Base-by-base conservation (phyloP, 208 protist genomes). In the Paratrypanosoma confusum region DNA sequence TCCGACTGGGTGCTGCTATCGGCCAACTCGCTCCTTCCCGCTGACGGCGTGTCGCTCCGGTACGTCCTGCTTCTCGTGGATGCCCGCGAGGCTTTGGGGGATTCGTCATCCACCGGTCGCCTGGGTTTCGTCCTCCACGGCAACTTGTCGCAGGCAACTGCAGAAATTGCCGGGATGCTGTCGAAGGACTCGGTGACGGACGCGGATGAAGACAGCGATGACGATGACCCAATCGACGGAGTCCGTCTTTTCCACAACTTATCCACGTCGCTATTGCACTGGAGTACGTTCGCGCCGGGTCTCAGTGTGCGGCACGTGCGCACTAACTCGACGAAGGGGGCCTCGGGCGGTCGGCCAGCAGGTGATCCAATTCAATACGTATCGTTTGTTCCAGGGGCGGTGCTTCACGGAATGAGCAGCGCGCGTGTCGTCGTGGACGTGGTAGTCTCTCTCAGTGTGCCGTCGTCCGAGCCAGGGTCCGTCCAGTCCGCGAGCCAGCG, bases 1-100 rank as follows among this genome's bases (percentile, higher is more conserved):
- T 83, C 62, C n/a, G 82, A 91, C 51, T 88, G 77, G 82, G 65
- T 88, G 21, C 63, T 77, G 49, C 20, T 91, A n/a, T n/a, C n/a
- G n/a, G n/a, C n/a, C n/a, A n/a, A n/a, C n/a, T n/a, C n/a, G n/a
- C 26, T 69, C 78, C 17, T 39, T 91, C 24, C 60, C 68, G 5
- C 49, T 44, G 24, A 59, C 72, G 46, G 62, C 13, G 71, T 75
- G 28, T 37, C 67, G 38, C 55, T 91, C 37, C 62, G 83, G 39
- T 88, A 82, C 57, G 52, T 91, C 4, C 39, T 82, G 31, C 64
- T 91, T n/a, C 57, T 62, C 7, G 66, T 85, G n/a, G 40, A 48
- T 5, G 36, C 54, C 1, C 35, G 38, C 5, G 71, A 88, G 44
- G 63, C 68, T 5, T 36, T 81, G 23, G 27, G 49, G 7, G 40